Evolutionary conservation across 495 filamentous ascomycete genomes (phyloP).

Genomic region (Filosporella fistucella): DNA sequence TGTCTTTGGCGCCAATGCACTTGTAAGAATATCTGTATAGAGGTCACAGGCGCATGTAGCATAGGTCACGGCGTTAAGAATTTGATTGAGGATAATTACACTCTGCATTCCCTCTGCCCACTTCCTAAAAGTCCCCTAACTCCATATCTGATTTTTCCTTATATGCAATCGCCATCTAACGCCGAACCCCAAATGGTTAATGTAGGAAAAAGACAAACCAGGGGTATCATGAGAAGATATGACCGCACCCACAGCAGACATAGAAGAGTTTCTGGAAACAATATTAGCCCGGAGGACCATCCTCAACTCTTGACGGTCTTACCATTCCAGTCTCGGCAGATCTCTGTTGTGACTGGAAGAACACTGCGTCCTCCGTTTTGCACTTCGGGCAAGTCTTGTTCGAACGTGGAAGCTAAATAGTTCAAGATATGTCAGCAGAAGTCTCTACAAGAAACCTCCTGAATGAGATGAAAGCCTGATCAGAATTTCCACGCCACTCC

Average conservation of each 20-base stretch:
- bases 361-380: slow-evolving; percentile 82
- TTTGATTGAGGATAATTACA: slow-evolving; percentile 1
- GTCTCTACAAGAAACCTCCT: no score
- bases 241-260: slow-evolving; percentile 88
- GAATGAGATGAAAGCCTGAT: slow-evolving; percentile 3
- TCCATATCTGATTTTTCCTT: slow-evolving; percentile 7
- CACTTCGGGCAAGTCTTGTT: slow-evolving; percentile 80
- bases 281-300: not conserved
- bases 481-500: slow-evolving; percentile 2
- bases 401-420: slow-evolving; percentile 74
- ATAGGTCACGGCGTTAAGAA: slow-evolving; percentile 14
- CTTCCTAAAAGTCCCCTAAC: slow-evolving; percentile 1
- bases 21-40: slow-evolving; percentile 49
- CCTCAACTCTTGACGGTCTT: slow-evolving; percentile 27
- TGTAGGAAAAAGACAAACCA: slow-evolving; percentile 8
- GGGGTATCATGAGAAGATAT: slow-evolving; percentile 61
- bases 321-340: slow-evolving; percentile 98
- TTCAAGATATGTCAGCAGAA: slow-evolving; percentile 44
- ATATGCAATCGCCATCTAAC: slow-evolving; percentile 17
- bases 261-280: slow-evolving; percentile 90
- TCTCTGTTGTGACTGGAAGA: slow-evolving; percentile 97
- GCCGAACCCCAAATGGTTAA: slow-evolving; percentile 3
- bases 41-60: slow-evolving; percentile 7
- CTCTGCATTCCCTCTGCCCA: not conserved
- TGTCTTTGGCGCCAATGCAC: slow-evolving; percentile 92